A percentile compares a stretch with the other conserved stretches of the same genome.
Evolutionary conservation across 1,284 basidiomycete species (phyloP).

Genomic region (Malassezia sympodialis): DNA sequence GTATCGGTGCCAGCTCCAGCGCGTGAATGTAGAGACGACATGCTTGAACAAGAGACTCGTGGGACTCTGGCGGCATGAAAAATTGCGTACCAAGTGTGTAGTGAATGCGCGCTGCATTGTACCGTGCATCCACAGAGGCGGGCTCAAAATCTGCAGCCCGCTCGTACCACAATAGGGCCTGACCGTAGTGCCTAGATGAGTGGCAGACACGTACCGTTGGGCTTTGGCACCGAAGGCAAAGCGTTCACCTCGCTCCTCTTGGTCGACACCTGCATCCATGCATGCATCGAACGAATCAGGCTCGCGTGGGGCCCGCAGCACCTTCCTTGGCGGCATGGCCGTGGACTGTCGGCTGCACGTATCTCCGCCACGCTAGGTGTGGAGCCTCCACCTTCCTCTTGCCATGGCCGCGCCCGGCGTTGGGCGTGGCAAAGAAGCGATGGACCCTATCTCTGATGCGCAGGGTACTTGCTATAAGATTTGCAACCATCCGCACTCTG

Average conservation of each 20-base stretch:
- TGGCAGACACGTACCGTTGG: background rate
- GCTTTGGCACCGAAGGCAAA: constrained; percentile 12
- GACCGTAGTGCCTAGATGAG: constrained; percentile 5
- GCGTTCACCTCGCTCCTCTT: constrained; percentile 17
- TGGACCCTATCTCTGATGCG: background rate
- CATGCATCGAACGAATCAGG: constrained; percentile 12
- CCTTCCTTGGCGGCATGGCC: background rate
- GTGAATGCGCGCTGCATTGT: constrained; percentile 18
- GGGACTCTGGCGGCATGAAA: background rate
- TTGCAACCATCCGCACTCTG: background rate
- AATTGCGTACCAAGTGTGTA: constrained; percentile 11
- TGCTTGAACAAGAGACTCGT: background rate
- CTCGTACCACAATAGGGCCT: constrained; percentile 1
- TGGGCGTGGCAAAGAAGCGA: background rate
- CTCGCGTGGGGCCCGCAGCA: background rate
- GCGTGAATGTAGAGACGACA: background rate
- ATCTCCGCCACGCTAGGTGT: background rate
- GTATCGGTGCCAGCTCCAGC: background rate
- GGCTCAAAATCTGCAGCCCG: background rate
- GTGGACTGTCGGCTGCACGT: background rate
- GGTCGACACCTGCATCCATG: constrained; percentile 16
- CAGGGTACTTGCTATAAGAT: background rate
- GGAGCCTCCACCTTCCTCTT: background rate
- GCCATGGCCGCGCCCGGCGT: background rate
- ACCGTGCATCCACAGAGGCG: constrained; percentile 7